Percentiles rank a stretch among this genome's conserved stretches.
Evolutionary conservation across 305 asterid genomes (phyloP).

Genomic region (Solanum chacoense): DNA sequence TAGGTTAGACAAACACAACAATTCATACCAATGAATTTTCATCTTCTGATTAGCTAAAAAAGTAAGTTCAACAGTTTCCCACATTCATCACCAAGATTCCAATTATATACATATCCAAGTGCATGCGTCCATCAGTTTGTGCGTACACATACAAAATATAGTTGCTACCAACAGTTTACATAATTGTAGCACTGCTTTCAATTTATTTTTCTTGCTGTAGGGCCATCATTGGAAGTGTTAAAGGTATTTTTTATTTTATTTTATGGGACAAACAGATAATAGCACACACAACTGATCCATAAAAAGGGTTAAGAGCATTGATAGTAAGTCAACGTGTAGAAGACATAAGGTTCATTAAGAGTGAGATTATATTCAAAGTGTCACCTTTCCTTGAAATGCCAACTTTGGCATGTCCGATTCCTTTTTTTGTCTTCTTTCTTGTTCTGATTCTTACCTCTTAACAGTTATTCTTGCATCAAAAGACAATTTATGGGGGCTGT

Average conservation of each 20-base stretch:
- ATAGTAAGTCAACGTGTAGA: background rate
- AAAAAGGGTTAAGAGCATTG: background rate
- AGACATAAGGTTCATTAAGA: background rate
- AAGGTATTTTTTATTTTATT: background rate
- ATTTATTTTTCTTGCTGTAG: background rate
- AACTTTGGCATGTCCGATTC: background rate
- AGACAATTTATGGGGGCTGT: background rate
- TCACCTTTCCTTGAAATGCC: background rate
- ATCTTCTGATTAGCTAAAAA: background rate
- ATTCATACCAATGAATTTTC: background rate
- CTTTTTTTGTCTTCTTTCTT: background rate
- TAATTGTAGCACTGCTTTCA: background rate
- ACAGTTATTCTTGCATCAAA: background rate
- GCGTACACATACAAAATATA: background rate
- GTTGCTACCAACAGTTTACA: background rate
- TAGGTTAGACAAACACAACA: background rate
- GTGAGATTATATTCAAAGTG: background rate
- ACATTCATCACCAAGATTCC: background rate
- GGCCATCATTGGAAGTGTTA: background rate
- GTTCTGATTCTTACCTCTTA: background rate
- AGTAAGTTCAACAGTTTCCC: background rate
- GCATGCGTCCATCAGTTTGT: background rate
- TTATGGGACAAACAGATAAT: background rate
- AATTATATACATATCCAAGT: background rate
- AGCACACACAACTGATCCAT: background rate